Conservation (phyloP, 208 protist species). For the Leishmania martiniquensis region DNA sequence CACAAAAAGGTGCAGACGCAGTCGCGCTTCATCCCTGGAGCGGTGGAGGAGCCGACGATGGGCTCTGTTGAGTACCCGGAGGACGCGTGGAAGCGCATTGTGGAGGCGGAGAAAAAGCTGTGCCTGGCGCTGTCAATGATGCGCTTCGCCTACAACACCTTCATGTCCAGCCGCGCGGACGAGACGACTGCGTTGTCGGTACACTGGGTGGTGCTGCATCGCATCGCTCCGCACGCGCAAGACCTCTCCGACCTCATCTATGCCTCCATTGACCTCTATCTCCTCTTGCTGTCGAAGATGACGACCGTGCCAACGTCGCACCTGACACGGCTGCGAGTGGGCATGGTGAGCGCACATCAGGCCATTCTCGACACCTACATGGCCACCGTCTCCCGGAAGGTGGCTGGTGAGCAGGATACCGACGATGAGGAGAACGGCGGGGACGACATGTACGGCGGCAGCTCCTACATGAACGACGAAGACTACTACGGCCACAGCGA, state of each 20-base stretch:
- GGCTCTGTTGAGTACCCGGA: conserved; percentile 80
- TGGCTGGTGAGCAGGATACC: conserved; percentile 53
- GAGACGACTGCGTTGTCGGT: conserved; percentile 62
- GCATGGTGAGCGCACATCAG: conserved; percentile 79
- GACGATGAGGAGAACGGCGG: conserved; percentile 37
- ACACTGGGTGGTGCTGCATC: conserved; percentile 91
- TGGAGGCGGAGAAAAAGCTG: conserved; percentile 72
- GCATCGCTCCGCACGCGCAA: conserved; percentile 78
- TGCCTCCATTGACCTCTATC: conserved; percentile 78
- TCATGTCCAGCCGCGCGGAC: conserved; percentile 84
- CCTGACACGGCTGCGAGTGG: conserved; percentile 74
- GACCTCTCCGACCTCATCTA: conserved; percentile 88
- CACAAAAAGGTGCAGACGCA: conserved; percentile 69
- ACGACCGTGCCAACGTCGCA: conserved; percentile 79
- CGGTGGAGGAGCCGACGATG: conserved; percentile 84
- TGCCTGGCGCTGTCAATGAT: conserved; percentile 84
- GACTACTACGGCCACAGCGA: conserved; percentile 17
- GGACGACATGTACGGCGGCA: conserved; percentile 9
- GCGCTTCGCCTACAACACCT: conserved; percentile 84
- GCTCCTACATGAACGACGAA: conserved; percentile 19
- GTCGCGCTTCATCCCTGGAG: conserved; percentile 69
- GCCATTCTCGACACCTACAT: conserved; percentile 87
- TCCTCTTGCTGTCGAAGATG: conserved; percentile 78
- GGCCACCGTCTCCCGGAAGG: conserved; percentile 74
- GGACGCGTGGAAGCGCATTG: conserved; percentile 67